Conservation (phyloP, 129 eudicot genomes). For the Daucus carota region DH1_v3.0 NC_030381.2:41838001-41838500, state of each 20-base stretch:
- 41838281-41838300: background rate
- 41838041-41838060: slow-evolving; percentile 73
- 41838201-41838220: slow-evolving; percentile 2
- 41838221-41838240: background rate
- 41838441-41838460: background rate
- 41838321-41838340: background rate
- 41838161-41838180: background rate
- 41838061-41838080: slow-evolving; percentile 77
- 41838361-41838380: background rate
- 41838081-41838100: slow-evolving; percentile 33
- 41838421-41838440: background rate
- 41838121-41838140: background rate
- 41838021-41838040: slow-evolving; percentile 75
- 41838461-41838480: background rate
- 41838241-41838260: background rate
- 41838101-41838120: background rate
- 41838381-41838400: background rate
- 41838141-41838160: background rate
- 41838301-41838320: background rate
- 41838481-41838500: background rate
- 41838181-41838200: background rate
- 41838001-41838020: slow-evolving; percentile 84
- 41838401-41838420: background rate
- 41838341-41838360: background rate
- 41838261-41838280: background rate